Evolutionary conservation across 2,329 filamentous ascomycete species (phyloP).

Genomic region (Mycocentrospora acerina): DNA sequence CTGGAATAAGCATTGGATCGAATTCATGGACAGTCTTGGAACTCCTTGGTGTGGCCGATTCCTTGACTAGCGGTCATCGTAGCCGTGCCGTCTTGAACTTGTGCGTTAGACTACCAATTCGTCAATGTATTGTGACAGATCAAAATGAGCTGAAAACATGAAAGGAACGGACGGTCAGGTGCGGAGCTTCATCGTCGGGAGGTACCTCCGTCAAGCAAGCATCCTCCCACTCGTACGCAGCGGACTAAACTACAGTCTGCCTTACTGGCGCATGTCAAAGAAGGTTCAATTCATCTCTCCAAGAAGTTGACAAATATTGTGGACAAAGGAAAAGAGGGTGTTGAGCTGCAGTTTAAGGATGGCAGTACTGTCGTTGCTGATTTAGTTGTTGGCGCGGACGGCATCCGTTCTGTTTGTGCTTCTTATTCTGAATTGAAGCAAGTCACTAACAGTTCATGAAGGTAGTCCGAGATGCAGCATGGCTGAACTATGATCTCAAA

Average conservation of each 20-base stretch:
- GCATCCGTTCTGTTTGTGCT: slow-evolving; percentile 52
- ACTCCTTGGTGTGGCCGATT: slow-evolving; percentile 47
- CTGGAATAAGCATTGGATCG: slow-evolving; percentile 50
- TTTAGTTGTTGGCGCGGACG: slow-evolving; percentile 51
- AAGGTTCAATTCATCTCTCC: slow-evolving; percentile 47
- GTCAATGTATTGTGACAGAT: not conserved
- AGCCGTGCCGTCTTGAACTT: slow-evolving; percentile 34
- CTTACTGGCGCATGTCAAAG: slow-evolving; percentile 50
- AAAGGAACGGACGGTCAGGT: slow-evolving; percentile 38
- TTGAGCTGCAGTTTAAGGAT: slow-evolving; percentile 47
- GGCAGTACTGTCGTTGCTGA: slow-evolving; percentile 44
- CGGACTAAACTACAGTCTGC: slow-evolving; percentile 50
- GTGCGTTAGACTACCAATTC: slow-evolving; percentile 22
- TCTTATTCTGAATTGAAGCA: slow-evolving; percentile 9
- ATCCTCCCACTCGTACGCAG: slow-evolving; percentile 13
- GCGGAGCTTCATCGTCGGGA: slow-evolving; percentile 26
- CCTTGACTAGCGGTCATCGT: slow-evolving; percentile 31
- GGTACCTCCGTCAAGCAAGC: not conserved
- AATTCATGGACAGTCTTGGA: slow-evolving; percentile 54
- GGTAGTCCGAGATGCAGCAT: slow-evolving; percentile 47
- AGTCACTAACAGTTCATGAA: slow-evolving; percentile 15
- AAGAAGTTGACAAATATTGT: slow-evolving; percentile 48
- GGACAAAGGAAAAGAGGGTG: slow-evolving; percentile 39
- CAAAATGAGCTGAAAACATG: not conserved
- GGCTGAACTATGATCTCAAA: slow-evolving; percentile 47